phyloP scores from a whole-genome alignment of 2,329 filamentous ascomycete species.

The Westerdykella aurantiaca region DNA sequence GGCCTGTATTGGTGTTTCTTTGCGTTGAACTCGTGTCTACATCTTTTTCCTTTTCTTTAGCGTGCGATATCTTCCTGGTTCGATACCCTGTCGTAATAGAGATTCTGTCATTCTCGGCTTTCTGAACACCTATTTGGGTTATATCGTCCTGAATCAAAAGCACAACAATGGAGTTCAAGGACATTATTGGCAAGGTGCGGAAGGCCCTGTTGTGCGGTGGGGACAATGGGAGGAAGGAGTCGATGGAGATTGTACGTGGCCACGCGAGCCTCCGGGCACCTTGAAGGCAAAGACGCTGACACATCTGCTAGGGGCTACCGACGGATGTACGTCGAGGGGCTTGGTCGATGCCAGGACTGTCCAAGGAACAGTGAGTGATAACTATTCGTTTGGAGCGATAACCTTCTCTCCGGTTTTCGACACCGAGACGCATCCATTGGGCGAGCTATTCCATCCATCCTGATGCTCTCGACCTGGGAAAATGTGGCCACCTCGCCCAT shows the following conservation, averaged over 20 bases:
- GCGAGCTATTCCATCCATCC: too few species aligned
- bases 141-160: background rate
- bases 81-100: conserved; percentile 5
- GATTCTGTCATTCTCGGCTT: background rate
- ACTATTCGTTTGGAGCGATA: too few species aligned
- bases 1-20: conserved; percentile 4
- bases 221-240: conserved; percentile 14
- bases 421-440: too few species aligned
- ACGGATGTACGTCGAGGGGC: conserved; percentile 23
- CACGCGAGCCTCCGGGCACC: background rate
- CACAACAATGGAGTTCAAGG: conserved; percentile 20
- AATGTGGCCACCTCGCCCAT: too few species aligned
- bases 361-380: conserved; percentile 20
- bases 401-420: too few species aligned
- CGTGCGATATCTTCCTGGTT: conserved; percentile 5
- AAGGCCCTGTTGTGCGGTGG: conserved; percentile 23
- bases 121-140: background rate
- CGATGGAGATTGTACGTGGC: conserved; percentile 18
- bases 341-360: conserved; percentile 28
- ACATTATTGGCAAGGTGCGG: conserved; percentile 16
- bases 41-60: conserved; percentile 5
- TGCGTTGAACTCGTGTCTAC: conserved; percentile 2
- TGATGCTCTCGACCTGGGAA: too few species aligned
- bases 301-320: conserved; percentile 17
- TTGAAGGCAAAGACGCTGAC: background rate